Evolutionary conservation across 257 asterid species (phyloP).

Genomic region (Lycium ferocissimum): DNA sequence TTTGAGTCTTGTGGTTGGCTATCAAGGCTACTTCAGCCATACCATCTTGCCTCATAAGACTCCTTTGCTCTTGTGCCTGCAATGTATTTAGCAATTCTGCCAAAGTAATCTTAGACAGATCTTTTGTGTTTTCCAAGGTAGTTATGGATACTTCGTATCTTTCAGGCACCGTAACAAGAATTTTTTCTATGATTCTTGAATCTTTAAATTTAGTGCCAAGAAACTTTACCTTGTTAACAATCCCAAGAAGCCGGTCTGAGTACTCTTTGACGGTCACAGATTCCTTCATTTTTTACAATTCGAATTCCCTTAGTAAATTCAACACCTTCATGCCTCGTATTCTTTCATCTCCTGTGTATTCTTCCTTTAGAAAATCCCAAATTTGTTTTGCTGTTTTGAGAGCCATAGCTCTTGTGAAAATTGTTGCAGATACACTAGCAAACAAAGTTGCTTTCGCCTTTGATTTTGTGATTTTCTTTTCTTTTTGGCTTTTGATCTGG

Average conservation of each 20-base stretch:
- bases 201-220: background rate
- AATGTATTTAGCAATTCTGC: too few relatives aligned
- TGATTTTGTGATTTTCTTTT: background rate
- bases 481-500: conserved; percentile 3
- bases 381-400: background rate
- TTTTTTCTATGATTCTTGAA: background rate
- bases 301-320: conserved; percentile 30
- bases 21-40: too few relatives aligned
- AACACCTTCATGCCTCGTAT: conserved; percentile 26
- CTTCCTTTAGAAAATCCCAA: background rate
- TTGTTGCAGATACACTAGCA: background rate
- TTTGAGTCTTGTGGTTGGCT: too few relatives aligned
- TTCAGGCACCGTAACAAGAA: background rate
- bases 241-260: background rate
- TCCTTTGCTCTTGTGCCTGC: too few relatives aligned
- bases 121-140: too few relatives aligned
- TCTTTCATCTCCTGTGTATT: conserved; percentile 28
- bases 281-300: conserved; percentile 31
- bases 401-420: background rate
- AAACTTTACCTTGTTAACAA: background rate
- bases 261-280: conserved; percentile 11
- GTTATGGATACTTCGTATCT: too few relatives aligned
- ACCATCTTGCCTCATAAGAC: too few relatives aligned
- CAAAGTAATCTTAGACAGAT: too few relatives aligned
- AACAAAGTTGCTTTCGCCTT: background rate